phyloP scores from a whole-genome alignment of 208 protist genomes.

The Novymonas esmeraldas region DNA sequence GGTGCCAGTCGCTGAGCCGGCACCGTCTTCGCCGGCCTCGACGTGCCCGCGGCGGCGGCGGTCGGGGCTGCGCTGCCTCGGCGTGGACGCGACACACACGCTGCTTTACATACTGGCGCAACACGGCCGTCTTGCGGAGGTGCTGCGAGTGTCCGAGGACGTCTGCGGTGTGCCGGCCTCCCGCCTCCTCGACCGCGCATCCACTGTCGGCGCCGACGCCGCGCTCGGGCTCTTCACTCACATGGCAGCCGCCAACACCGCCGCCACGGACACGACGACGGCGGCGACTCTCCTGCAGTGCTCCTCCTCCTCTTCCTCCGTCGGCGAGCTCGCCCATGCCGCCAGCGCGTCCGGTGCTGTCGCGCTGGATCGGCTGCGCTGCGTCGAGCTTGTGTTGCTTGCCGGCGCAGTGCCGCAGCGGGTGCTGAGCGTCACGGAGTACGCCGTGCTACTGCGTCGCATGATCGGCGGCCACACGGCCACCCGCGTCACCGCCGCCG shows the following conservation, averaged over 20 bases:
- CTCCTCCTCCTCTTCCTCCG: not conserved
- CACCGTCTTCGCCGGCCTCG: no score
- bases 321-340: not conserved
- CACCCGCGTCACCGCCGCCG: not conserved
- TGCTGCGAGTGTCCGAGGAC: slow-evolving; percentile 10
- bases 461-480: slow-evolving; percentile 25
- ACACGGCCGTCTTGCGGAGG: slow-evolving; percentile 44
- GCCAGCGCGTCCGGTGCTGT: not conserved
- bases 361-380: not conserved
- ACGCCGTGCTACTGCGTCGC: slow-evolving; percentile 54
- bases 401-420: slow-evolving; percentile 54
- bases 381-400: slow-evolving; percentile 37
- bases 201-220: not conserved
- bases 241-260: slow-evolving; percentile 30
- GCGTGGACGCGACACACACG: slow-evolving; percentile 9
- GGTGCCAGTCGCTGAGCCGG: no score
- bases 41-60: no score
- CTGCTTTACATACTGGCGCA: slow-evolving; percentile 73
- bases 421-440: slow-evolving; percentile 47
- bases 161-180: not conserved
- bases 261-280: slow-evolving; percentile 2
- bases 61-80: slow-evolving; percentile 6
- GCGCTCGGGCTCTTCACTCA: slow-evolving; percentile 2
- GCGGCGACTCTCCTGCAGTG: slow-evolving; percentile 6
- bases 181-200: not conserved